A percentile compares a stretch with the other conserved stretches of the same genome.
Evolutionary conservation across 176 grass and related monocot species (phyloP).

Genomic region (Elaeis guineensis): DNA sequence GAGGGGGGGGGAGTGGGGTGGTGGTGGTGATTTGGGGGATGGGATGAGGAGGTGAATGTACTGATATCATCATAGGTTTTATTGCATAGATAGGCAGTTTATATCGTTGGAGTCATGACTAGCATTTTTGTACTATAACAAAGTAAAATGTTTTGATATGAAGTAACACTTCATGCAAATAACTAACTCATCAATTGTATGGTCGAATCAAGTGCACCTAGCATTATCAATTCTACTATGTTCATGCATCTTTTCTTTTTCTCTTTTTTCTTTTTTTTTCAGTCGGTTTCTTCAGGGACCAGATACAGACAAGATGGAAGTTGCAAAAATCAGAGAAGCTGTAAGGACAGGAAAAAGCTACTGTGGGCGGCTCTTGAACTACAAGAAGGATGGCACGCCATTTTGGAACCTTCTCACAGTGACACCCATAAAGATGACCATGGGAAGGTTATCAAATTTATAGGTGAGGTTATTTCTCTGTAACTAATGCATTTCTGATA

Average conservation of each 20-base stretch:
- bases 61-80: too few species aligned
- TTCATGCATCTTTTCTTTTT: background rate
- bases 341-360: conserved; percentile 57
- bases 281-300: conserved; percentile 88
- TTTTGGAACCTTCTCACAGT: conserved; percentile 98
- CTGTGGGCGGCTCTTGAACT: conserved; percentile 87
- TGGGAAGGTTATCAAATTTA: conserved; percentile 93
- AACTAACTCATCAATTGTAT: too few species aligned
- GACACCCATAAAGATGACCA: conserved; percentile 68
- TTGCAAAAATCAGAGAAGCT: conserved; percentile 73
- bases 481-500: background rate
- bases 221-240: too few species aligned
- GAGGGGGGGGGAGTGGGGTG: too few species aligned
- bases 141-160: too few species aligned
- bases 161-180: too few species aligned
- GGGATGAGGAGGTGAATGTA: too few species aligned
- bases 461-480: conserved; percentile 36
- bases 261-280: conserved; percentile 15
- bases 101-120: too few species aligned
- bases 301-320: conserved; percentile 57
- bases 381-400: conserved; percentile 72
- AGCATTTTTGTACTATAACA: too few species aligned
- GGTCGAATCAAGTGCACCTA: too few species aligned
- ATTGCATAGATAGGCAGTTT: too few species aligned
- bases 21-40: too few species aligned